phyloP scores from a whole-genome alignment of 441 rosid genomes.

The Gossypium trilobum region DNA sequence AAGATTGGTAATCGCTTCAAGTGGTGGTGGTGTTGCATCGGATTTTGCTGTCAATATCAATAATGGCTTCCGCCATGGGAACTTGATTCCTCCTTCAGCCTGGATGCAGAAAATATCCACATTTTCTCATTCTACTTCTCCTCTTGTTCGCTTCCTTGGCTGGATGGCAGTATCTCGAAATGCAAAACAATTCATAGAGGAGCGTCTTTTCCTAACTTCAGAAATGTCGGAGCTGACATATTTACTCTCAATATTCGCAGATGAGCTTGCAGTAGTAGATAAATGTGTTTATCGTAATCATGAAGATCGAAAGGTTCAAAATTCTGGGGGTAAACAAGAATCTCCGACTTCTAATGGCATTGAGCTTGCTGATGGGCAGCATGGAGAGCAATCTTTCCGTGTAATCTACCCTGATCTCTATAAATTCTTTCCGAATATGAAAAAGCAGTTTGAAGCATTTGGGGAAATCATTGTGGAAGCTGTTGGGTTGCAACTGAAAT shows the following conservation, averaged over 20 bases:
- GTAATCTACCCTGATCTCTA: conserved; percentile 60
- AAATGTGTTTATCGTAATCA: conserved; percentile 29
- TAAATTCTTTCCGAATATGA: conserved; percentile 64
- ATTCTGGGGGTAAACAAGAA: conserved; percentile 23
- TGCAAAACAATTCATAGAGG: conserved; percentile 49
- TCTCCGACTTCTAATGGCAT: conserved; percentile 10
- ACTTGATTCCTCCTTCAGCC: conserved; percentile 54
- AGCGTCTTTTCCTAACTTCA: conserved; percentile 52
- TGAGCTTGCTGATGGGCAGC: conserved; percentile 30
- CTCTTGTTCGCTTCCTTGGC: conserved; percentile 74
- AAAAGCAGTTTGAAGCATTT: conserved; percentile 55
- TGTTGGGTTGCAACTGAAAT: conserved; percentile 67
- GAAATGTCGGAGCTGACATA: conserved; percentile 56
- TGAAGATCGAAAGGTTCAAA: conserved; percentile 28
- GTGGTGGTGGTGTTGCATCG: conserved; percentile 46
- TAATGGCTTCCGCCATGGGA: conserved; percentile 39
- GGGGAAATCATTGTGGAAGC: conserved; percentile 74
- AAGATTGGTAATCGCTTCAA: conserved; percentile 64
- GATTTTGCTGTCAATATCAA: conserved; percentile 32
- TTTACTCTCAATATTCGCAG: conserved; percentile 54
- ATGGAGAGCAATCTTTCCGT: conserved; percentile 38
- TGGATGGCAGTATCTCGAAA: conserved; percentile 84
- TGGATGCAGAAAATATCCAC: conserved; percentile 58
- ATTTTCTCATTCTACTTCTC: conserved; percentile 52
- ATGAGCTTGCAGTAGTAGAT: conserved; percentile 59